These are phyloP conservation scores for Nelumbo lutea DNA, from an alignment of 164 flowering plant genomes.

Conservation along the genomic window DNA sequence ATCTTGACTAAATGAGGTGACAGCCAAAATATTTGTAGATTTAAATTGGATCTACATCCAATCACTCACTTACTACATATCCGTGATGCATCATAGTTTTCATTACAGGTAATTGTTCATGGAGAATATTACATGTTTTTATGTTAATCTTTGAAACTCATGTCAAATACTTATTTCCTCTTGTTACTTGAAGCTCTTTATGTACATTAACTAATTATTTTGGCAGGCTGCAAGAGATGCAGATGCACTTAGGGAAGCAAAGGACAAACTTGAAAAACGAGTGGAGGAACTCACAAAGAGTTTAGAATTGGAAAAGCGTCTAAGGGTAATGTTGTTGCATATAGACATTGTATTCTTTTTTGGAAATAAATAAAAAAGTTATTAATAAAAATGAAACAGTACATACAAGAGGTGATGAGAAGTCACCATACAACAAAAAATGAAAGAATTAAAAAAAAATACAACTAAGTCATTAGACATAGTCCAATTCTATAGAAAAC, in stretches of 20 bases:
- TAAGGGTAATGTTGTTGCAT: conserved; percentile 47
- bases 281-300: conserved; percentile 96
- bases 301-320: conserved; percentile 77
- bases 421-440: no score
- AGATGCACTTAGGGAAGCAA: conserved; percentile 93
- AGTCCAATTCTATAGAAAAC: no score
- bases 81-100: not conserved
- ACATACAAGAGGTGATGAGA: no score
- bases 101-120: not conserved
- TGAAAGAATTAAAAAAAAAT: no score
- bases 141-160: not conserved
- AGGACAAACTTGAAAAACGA: conserved; percentile 82
- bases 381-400: no score
- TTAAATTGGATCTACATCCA: not conserved
- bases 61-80: not conserved
- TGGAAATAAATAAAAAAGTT: no score
- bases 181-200: not conserved
- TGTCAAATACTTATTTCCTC: not conserved
- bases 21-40: not conserved
- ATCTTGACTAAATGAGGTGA: not conserved
- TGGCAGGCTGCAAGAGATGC: conserved; percentile 86
- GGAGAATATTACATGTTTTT: not conserved
- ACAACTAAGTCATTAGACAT: no score
- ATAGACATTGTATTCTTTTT: not conserved
- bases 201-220: conserved; percentile 3